Evolutionary conservation across 2,329 filamentous ascomycete species (phyloP), one percentile per base, ranked within the genome.

Genomic region (Colletotrichum sp.): DNA sequence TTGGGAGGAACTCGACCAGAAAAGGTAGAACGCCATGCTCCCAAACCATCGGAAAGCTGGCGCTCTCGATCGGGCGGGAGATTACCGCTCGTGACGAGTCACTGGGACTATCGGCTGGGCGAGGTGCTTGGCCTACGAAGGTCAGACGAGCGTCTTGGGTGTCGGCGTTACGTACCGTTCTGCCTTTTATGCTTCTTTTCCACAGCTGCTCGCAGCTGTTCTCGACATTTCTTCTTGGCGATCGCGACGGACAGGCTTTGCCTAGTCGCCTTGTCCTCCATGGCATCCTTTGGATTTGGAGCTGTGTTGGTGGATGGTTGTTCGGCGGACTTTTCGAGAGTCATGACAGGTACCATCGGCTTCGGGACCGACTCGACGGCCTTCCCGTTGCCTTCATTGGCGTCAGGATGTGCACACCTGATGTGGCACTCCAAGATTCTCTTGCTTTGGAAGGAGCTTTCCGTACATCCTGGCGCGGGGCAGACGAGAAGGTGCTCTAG

Each of bases 11-110:
- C 59, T 86, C 84, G 65, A 82, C 78, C 1, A 88, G 81, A 71
- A 88, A 88, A 5, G 87, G 86, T 2, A 88, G 83, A 3, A 88
- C 80, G 12, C 83, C 81, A 57, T 88, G 86, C 66, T 88, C 86
- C 81, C 86, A 88, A 6, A 87, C 76, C 1, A 87, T 70, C 0
- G 86, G 83, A 69, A 88, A 88, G 71, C 79, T 84, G 1, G 83
- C 81, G 1, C 79, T 79, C 36, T 87, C 86, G 55, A 83, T 61
- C 15, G 81, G 77, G 16, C 78, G 81, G 5, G 81, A 81, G 12
- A 79, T 80, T 34, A 79, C 81, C 52, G 76, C 79, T 72, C 80
- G 74, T 13, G 81, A 59, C 25, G 80, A 25, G 68, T 83, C 80
- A 8, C 81, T 82, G 13, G 84, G 82, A 64, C 82, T 85, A 22